A percentile compares a stretch with the other conserved stretches of the same genome.
Conservation (phyloP, 2,329 filamentous ascomycete species). For the Trichophyton schoenleinii region DNA sequence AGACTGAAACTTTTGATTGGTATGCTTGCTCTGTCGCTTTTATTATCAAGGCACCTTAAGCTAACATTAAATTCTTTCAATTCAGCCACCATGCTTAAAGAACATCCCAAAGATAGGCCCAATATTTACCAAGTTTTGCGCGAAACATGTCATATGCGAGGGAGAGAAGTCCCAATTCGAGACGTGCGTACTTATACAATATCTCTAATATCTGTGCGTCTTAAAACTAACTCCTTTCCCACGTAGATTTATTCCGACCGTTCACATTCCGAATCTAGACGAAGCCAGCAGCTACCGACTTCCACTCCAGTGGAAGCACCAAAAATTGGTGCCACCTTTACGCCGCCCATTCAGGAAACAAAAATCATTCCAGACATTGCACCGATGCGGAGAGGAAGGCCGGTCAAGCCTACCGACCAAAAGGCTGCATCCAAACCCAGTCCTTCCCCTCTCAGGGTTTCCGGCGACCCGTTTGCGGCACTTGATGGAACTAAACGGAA, state of each 20-base stretch:
- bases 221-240: slow-evolving; percentile 6
- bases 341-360: slow-evolving; percentile 58
- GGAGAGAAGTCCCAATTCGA: slow-evolving; percentile 71
- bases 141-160: slow-evolving; percentile 80
- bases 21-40: slow-evolving; percentile 30
- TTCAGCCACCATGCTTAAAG: slow-evolving; percentile 75
- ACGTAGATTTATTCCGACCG: slow-evolving; percentile 56
- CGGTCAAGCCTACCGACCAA: slow-evolving; percentile 41
- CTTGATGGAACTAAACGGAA: slow-evolving; percentile 55
- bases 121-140: slow-evolving; percentile 89
- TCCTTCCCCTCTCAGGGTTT: slow-evolving; percentile 56
- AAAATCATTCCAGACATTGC: slow-evolving; percentile 74
- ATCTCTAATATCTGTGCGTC: not conserved
- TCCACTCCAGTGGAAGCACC: slow-evolving; percentile 44
- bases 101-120: slow-evolving; percentile 65
- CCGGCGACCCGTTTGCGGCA: slow-evolving; percentile 77
- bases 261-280: slow-evolving; percentile 51
- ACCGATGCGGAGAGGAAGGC: slow-evolving; percentile 82
- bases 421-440: slow-evolving; percentile 43
- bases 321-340: slow-evolving; percentile 67
- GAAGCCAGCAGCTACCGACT: slow-evolving; percentile 47
- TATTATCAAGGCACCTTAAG: slow-evolving; percentile 8
- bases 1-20: slow-evolving; percentile 80
- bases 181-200: slow-evolving; percentile 51
- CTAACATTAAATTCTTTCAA: slow-evolving; percentile 3